A percentile compares a stretch with the other conserved stretches of the same genome.
These are phyloP conservation scores for Taiwanofungus camphoratus DNA, from an alignment of 1,284 basidiomycete species.

Conservation along the genomic window DNA sequence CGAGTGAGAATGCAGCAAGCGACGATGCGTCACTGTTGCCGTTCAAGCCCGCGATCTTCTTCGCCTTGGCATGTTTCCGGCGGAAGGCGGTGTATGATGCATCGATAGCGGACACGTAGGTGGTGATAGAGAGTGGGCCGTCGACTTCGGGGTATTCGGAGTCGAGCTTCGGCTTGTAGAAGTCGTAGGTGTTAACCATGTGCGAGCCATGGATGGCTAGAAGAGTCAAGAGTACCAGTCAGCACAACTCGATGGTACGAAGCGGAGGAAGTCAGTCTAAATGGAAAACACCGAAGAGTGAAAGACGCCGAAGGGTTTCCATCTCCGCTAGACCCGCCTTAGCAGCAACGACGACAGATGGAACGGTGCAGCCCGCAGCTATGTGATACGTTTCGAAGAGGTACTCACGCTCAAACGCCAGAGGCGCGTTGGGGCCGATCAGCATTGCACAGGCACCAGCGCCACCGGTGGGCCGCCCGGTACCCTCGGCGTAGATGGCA, in stretches of 20 bases:
- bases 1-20: conserved; percentile 58
- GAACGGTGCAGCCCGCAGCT: conserved; percentile 1
- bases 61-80: conserved; percentile 70
- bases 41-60: conserved; percentile 44
- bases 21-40: conserved; percentile 32
- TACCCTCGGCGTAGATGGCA: conserved; percentile 96
- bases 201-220: conserved; percentile 95
- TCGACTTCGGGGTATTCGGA: conserved; percentile 97
- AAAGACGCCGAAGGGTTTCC: too few species aligned
- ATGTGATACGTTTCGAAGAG: too few species aligned
- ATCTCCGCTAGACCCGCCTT: too few species aligned
- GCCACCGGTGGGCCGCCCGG: conserved; percentile 93
- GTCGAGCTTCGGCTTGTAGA: conserved; percentile 93
- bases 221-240: conserved; percentile 9
- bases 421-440: conserved; percentile 93
- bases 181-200: conserved; percentile 98
- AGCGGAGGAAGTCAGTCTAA: too few species aligned
- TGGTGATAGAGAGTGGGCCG: conserved; percentile 93
- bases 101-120: conserved; percentile 94
- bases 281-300: too few species aligned
- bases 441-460: conserved; percentile 94
- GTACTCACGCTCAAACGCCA: conserved; percentile 90
- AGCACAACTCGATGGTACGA: background rate
- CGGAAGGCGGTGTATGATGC: conserved; percentile 85
- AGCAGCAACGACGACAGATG: too few species aligned